Evolutionary conservation across 257 asterid genomes (phyloP).

Genomic region (Echium plantagineum): DNA sequence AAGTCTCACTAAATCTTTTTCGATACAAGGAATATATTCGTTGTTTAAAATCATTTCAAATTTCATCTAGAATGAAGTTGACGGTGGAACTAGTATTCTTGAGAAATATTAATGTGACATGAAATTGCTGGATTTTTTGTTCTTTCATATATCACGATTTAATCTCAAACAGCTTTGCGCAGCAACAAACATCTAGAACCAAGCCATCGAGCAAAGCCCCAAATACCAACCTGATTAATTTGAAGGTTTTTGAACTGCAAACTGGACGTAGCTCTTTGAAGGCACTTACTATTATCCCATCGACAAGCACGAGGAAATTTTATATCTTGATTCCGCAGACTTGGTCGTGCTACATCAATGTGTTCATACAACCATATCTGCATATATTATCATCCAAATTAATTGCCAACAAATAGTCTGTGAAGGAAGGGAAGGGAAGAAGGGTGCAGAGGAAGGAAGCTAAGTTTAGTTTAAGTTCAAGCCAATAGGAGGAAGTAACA

Average conservation of each 20-base stretch:
- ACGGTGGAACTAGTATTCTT: neutral
- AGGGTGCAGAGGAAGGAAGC: too few relatives aligned
- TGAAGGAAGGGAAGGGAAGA: too few relatives aligned
- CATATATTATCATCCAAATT: slow-evolving; percentile 5
- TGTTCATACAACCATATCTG: slow-evolving; percentile 22
- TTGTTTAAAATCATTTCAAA: neutral
- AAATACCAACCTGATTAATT: slow-evolving; percentile 19
- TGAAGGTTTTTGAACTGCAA: slow-evolving; percentile 13
- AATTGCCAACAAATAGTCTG: too few relatives aligned
- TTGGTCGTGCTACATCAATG: slow-evolving; percentile 11
- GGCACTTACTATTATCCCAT: slow-evolving; percentile 17
- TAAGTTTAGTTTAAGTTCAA: neutral
- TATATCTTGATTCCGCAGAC: neutral
- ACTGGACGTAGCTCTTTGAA: slow-evolving; percentile 8
- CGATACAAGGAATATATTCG: neutral
- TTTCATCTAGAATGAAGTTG: neutral
- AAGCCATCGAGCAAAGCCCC: neutral
- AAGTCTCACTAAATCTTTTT: neutral
- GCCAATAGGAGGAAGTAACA: neutral
- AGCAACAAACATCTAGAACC: neutral
- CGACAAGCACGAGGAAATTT: slow-evolving; percentile 17
- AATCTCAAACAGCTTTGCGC: neutral
- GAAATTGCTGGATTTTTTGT: neutral
- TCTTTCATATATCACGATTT: neutral
- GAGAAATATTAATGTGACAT: neutral